Base-by-base conservation (phyloP, 768 basidiomycete genomes). In the Trametes sanguinea region DNA sequence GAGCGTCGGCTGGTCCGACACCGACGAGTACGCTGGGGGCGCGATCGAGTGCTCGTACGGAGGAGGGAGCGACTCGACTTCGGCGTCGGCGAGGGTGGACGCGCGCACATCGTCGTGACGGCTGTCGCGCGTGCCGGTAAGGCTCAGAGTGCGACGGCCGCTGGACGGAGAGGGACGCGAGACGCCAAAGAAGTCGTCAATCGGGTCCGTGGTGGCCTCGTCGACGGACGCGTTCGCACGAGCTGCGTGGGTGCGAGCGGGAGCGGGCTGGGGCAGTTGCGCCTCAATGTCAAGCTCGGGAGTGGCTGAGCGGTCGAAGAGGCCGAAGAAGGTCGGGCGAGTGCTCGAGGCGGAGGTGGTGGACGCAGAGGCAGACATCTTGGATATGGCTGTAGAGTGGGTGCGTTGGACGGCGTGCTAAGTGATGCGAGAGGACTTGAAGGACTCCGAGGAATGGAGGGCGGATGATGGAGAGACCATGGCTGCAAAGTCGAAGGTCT, bases 1-100 rank as follows among this genome's bases (percentile, higher is more conserved):
- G 57, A 83, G 76, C 43, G 81, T 81, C 42, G 69, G 64, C 37
- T 78, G 80, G 69, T 80, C 77, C 8, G 69, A 72, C 13, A 76
- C 63, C 32, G 51, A 40, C 7, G 70, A 65, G 58, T 80, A 79
- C 7, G 75, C 69, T n/a, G 75, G 78, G 6, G 72, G 72, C 32
- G 70, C 76, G 8, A 60, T 32, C 29, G 63, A 51, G 32, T 71
- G 65, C 33, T 61, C 61, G 45, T 78, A 78, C 27, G 75, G 71
- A 0, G 77, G 75, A n/a, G 71, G 76, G 47, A 60, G 40, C 42
- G 51, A n/a, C 43, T 51, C 57, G 30, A 32, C 58, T 3, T 68
- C 68, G 43, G 62, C 61, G 63, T 72, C 63, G 27, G 61, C 48
- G 3, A 57, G 39, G 27, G 51, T 60, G 8, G 63, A 22, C 10